Evolutionary conservation across 768 basidiomycete genomes (phyloP), one percentile per base, ranked within the genome.

Genomic region (Hortiboletus campestris): DNA sequence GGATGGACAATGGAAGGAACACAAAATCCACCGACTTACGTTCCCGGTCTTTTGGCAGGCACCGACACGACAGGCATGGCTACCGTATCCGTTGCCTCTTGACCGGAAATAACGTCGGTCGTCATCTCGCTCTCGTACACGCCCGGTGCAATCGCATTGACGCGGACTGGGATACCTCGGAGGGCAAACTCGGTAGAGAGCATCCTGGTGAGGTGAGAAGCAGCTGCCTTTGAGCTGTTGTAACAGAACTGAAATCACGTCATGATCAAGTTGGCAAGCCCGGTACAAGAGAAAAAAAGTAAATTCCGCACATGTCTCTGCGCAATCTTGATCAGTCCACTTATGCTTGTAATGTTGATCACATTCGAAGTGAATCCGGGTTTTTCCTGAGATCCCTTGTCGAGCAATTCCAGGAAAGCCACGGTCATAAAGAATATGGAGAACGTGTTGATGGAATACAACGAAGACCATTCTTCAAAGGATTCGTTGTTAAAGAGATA

Each of bases 121-220:
- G 89, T 90, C 86, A 91, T 85, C 72, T 89, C 88, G 4, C 87
- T 88, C 57, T 79, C 83, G 60, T 85, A 91, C 14, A 85, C 84
- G 8, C 89, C 89, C 3, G 89, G 89, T 14, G 89, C 85, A 48
- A 90, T 79, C 11, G 86, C 81, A 64, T 88, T 85, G 4, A 91
- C 82, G 53, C 88, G 87, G 29, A 91, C 82, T 10, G 82, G 80
- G 11, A 88, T 78, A 25, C 77, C 77, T 65, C 86, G 85, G 51
- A 91, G 72, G 4, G 84, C 85, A 49, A 90, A 77, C 63, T 91
- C 90, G 2, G 89, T 89, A 2, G 89, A 75, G 47, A 92, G 70
- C 81, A 91, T 80, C 70, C 77, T 85, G 11, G 88, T 88, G n/a
- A 92, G 73, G 59, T 91, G 89, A 13, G 85, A 79, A 6, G 83